phyloP scores from a whole-genome alignment of 306 rosid genomes.

The Prunus armeniaca region DNA sequence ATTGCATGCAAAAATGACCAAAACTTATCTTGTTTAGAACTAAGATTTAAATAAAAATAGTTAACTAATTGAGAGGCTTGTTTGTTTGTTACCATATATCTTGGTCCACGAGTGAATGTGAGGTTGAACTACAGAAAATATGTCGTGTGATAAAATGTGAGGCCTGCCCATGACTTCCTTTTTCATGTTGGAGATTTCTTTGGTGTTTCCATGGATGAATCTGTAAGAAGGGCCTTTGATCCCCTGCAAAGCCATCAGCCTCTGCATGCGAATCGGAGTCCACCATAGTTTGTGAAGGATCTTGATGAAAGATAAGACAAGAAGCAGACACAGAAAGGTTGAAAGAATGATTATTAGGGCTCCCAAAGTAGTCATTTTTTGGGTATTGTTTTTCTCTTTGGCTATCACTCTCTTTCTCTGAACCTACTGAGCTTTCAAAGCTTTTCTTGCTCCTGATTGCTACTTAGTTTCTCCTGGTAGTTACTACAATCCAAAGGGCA shows the following conservation, averaged over 20 bases:
- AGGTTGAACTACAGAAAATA: neutral
- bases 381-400: no score
- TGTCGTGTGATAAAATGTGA: neutral
- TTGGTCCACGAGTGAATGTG: neutral
- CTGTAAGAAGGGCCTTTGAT: constrained; percentile 8
- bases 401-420: no score
- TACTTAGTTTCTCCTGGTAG: no score
- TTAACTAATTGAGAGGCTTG: no score
- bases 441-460: no score
- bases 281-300: neutral
- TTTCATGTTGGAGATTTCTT: neutral
- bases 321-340: neutral
- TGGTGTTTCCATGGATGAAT: neutral
- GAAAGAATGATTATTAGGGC: neutral
- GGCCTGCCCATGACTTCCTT: neutral
- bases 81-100: neutral
- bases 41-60: no score
- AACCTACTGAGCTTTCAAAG: no score
- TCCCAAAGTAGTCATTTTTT: neutral
- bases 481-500: no score
- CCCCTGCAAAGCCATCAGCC: neutral
- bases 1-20: neutral
- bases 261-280: neutral
- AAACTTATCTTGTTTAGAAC: neutral
- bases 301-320: neutral